Evolutionary conservation across 176 grass and related monocot genomes (phyloP), one percentile per base, ranked within the genome.

Genomic region (Hordeum vulgare): DNA sequence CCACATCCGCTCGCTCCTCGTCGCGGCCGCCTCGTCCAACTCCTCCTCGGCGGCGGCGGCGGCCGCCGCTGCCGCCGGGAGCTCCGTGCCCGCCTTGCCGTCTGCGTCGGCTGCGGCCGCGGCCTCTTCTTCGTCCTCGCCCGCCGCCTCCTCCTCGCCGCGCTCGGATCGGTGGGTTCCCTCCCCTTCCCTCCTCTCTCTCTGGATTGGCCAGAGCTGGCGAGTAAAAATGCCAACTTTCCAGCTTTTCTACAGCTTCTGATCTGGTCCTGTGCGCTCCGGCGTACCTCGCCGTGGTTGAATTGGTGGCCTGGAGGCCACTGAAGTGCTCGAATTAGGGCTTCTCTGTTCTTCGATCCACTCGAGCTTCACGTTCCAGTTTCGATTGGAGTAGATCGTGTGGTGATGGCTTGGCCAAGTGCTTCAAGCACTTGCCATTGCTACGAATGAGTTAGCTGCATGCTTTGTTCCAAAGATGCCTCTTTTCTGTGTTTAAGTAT

Each of bases 1-100:
- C 88, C 93, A 98, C 81, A 81, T 98, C 86, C 88, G 96, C 64
- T 98, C 93, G 37, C 89, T 98, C 74, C 89, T 98, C 76, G 73
- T 88, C 74, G 89, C 94, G 33, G 88, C 89, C 75, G 90, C 93
- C 67, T 88, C 90, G 6, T 91, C 89, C 12, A 87, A 80, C 1
- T 81, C 88, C 0, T 79, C 83, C 15, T 80, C 84, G 4, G 8
- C 64, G 29, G 63, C 62, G 21, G 45, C 82, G 0, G 79, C 74
- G 23, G 84, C 75, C 0, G 83, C 74, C 28, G 79, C 74, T 26
- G 84, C 74, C 28, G 79, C 74, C 26, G 88, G 84, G 47, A 83
- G 17, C 84, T 66, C 88, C 59, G 27, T 79, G 60, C 37, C 70
- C 41, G 80, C 88, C 58, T 20, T 83, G 84, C 29, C 64, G 18